phyloP scores from a whole-genome alignment of 495 filamentous ascomycete genomes.

The Pseudomonodictys pantanalensis region DNA sequence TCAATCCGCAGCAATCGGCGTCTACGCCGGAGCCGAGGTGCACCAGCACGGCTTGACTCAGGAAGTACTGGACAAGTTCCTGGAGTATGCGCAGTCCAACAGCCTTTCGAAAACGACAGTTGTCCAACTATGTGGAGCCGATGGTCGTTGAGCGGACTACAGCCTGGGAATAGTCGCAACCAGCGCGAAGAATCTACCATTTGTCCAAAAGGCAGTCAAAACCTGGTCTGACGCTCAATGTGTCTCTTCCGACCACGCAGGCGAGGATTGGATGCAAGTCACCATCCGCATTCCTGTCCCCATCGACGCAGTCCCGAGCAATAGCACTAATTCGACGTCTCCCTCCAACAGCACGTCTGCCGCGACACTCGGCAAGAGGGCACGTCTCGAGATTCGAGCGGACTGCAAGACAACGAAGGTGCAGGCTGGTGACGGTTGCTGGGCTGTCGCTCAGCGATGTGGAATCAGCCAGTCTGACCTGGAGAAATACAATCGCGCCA shows the following conservation, averaged over 20 bases:
- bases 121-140: constrained; percentile 10
- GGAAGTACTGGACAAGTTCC: constrained; percentile 3
- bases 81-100: constrained; percentile 7
- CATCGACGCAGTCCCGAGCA: background rate
- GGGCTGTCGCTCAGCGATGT: background rate
- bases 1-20: constrained; percentile 11
- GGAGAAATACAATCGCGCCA: constrained; percentile 8
- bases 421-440: background rate
- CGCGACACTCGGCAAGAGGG: background rate
- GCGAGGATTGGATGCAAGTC: constrained; percentile 8
- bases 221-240: constrained; percentile 5
- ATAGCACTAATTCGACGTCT: background rate
- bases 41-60: constrained; percentile 8
- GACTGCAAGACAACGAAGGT: constrained; percentile 9
- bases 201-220: constrained; percentile 5
- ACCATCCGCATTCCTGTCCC: constrained; percentile 1
- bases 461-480: constrained; percentile 1
- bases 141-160: constrained; percentile 8
- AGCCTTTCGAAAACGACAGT: background rate
- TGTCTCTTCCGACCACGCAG: background rate
- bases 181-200: constrained; percentile 8
- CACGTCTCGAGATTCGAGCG: background rate
- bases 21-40: constrained; percentile 7
- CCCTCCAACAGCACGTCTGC: background rate
- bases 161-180: constrained; percentile 8